These are phyloP conservation scores for Arthrocladium fulminans DNA, from an alignment of 2,329 filamentous ascomycete species.

Conservation along the genomic window DNA sequence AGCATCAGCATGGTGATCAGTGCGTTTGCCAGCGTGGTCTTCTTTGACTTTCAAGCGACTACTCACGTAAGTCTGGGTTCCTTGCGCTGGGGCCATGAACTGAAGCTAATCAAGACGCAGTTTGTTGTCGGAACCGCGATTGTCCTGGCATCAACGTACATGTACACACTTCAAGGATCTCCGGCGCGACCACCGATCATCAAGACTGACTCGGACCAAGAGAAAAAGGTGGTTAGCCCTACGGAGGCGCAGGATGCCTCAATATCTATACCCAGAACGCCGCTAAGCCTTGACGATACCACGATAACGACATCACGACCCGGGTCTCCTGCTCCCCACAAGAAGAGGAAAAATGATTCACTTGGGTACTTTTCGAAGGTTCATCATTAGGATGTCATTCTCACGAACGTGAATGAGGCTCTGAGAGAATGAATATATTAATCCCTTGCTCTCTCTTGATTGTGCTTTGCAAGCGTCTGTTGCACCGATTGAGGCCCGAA, in stretches of 20 bases:
- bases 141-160: conserved; percentile 72
- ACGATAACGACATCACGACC: conserved; percentile 45
- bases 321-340: conserved; percentile 33
- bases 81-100: conserved; percentile 3
- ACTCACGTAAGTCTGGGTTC: conserved; percentile 52
- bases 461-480: no score
- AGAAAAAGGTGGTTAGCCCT: conserved; percentile 48
- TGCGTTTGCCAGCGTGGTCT: conserved; percentile 72
- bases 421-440: conserved; percentile 6
- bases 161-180: conserved; percentile 55
- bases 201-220: conserved; percentile 37
- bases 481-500: no score
- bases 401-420: background rate
- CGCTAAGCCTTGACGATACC: conserved; percentile 38
- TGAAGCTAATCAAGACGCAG: conserved; percentile 38
- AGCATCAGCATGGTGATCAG: conserved; percentile 86
- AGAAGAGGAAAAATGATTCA: conserved; percentile 28
- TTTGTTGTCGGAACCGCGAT: conserved; percentile 71
- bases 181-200: conserved; percentile 36
- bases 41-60: conserved; percentile 73
- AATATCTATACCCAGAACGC: conserved; percentile 39
- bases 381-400: conserved; percentile 14
- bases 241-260: conserved; percentile 39
- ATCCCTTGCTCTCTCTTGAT: background rate
- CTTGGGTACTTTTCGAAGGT: conserved; percentile 33